phyloP scores from a whole-genome alignment of 495 filamentous ascomycete genomes.

The Trichocladium uniseriatum region DNA sequence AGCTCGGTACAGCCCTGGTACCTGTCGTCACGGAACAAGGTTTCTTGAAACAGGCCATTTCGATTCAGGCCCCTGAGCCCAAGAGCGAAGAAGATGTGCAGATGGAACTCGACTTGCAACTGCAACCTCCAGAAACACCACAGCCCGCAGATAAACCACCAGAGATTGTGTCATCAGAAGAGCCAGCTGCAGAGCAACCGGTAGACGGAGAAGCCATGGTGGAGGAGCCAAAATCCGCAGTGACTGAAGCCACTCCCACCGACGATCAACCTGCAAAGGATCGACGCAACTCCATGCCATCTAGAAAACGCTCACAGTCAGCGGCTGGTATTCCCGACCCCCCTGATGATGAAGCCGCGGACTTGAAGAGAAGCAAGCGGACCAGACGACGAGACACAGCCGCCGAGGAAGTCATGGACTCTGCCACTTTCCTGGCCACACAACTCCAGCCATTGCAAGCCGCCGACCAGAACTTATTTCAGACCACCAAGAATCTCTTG shows the following conservation, averaged over 20 bases:
- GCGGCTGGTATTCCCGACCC: conserved; percentile 49
- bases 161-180: conserved; percentile 1
- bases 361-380: conserved; percentile 71
- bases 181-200: conserved; percentile 8
- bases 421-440: conserved; percentile 60
- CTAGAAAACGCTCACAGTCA: conserved; percentile 57
- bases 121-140: conserved; percentile 13
- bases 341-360: conserved; percentile 47
- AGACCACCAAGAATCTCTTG: conserved; percentile 55
- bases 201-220: conserved; percentile 3
- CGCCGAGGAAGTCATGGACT: conserved; percentile 60
- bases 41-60: conserved; percentile 25
- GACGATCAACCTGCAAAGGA: conserved; percentile 24
- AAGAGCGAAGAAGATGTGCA: conserved; percentile 29
- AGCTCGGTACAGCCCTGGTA: conserved; percentile 33
- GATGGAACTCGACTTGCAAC: conserved; percentile 31
- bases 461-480: conserved; percentile 70
- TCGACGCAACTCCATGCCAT: conserved; percentile 24
- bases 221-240: conserved; percentile 7
- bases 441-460: conserved; percentile 57
- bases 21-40: conserved; percentile 25
- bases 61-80: conserved; percentile 28
- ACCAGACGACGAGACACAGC: conserved; percentile 70
- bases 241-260: neutral
- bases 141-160: neutral